Evolutionary conservation across 495 filamentous ascomycete species (phyloP), one percentile per base, ranked within the genome.

Genomic region (Thermothielavioides terrestris): DNA sequence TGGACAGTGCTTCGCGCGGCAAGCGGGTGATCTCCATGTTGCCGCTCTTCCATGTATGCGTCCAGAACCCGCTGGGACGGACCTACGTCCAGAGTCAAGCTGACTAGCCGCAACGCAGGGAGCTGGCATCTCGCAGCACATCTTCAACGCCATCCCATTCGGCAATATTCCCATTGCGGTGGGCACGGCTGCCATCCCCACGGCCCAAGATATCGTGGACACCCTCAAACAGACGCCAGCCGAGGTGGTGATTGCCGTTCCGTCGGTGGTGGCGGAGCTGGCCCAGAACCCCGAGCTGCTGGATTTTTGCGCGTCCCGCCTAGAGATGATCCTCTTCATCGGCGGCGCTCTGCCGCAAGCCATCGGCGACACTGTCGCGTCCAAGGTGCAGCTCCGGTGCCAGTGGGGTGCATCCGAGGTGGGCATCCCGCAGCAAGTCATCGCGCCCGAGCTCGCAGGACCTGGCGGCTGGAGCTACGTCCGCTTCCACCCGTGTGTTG

Each of bases 11-110:
- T 42, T 2, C 17, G 4, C 57, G 49, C 15, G 66, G 63, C 5
- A 73, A 67, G 31, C 51, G 64, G 22, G 51, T 68, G 7, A 56
- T 68, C 14, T 42, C 62, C 4, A 59, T 61, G 5, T 42, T 71
- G 28, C 72, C 70, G 3, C 65, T 64, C 0, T 75, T 73, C 35
- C 72, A 75, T 60, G 71, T 62, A 44, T 34, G 56, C 42, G n/a
- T n/a, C n/a, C n/a, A n/a, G n/a, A n/a, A n/a, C n/a, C n/a, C n/a
- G n/a, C n/a, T n/a, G n/a, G n/a, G n/a, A n/a, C n/a, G n/a, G n/a
- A n/a, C n/a, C 20, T 23, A 40, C 3, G 4, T 23, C 12, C 8
- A 14, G 34, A 49, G 30, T 6, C 22, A 48, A 43, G 26, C 27
- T n/a, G 44, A 10, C 27, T 40, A 22, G 28, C 21, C 9, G 10